These are phyloP conservation scores for Ganoderma resinaceum DNA, from an alignment of 1,284 basidiomycete species.

Conservation along the genomic window DNA sequence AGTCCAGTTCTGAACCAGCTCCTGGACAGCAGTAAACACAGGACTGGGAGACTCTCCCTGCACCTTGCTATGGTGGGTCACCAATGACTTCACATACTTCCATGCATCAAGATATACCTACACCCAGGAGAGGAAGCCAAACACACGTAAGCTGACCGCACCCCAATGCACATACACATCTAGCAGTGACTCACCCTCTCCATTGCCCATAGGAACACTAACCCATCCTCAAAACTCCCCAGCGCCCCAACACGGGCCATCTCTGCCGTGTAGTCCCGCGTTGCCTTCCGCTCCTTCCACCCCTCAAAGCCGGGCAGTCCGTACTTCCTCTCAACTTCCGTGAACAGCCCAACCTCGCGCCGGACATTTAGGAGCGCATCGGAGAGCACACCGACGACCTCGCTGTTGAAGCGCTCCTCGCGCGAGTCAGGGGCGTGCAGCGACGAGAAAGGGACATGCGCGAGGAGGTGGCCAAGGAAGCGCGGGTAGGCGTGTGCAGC, in stretches of 20 bases:
- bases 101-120: conserved; percentile 71
- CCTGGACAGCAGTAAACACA: conserved; percentile 47
- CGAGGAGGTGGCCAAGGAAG: conserved; percentile 64
- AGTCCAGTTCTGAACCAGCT: conserved; percentile 74
- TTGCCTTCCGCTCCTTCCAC: conserved; percentile 66
- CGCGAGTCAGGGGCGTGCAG: conserved; percentile 42
- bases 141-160: conserved; percentile 39
- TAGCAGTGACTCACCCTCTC: conserved; percentile 57
- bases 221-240: conserved; percentile 63
- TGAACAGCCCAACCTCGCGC: conserved; percentile 70
- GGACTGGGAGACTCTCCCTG: conserved; percentile 26
- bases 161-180: conserved; percentile 6
- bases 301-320: conserved; percentile 49
- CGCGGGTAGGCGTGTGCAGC: conserved; percentile 71
- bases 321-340: conserved; percentile 52
- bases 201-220: conserved; percentile 82
- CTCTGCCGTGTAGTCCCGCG: conserved; percentile 73
- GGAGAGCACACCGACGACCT: conserved; percentile 56
- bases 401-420: conserved; percentile 47
- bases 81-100: conserved; percentile 54
- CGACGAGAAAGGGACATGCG: conserved; percentile 57
- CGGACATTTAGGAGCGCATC: conserved; percentile 63
- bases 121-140: background rate
- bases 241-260: conserved; percentile 60
- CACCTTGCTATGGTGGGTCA: conserved; percentile 8